Evolutionary conservation across 2,329 filamentous ascomycete species (phyloP), one percentile per base, ranked within the genome.

Genomic region (Apiospora malaysiana): DNA sequence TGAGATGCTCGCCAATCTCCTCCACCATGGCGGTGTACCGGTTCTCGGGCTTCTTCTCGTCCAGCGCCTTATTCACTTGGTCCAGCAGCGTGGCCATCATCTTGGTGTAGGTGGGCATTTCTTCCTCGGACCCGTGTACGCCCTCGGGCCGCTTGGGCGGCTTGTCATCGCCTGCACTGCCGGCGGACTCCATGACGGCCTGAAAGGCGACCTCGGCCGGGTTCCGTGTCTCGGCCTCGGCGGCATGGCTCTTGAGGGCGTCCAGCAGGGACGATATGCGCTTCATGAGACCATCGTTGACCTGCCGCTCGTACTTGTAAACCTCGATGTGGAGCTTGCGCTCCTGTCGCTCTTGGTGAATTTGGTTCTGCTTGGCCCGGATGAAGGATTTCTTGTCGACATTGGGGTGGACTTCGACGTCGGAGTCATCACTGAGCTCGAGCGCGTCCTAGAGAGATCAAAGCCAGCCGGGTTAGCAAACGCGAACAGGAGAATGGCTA

Each of bases 371-470:
- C 84, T 99, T 99, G 75, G 96, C 97, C 75, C 95, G 94, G 81
- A 99, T 99, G 83, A 99, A 99, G 72, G 95, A 98, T 68, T 92
- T 90, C 83, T 99, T 99, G 85, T 99, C 96, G 81, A 99, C 96
- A 81, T 99, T 99, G 72, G 96, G 96, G 83, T 99, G 96, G 68
- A 98, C 96, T 84, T 99, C 96, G 77, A 99, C 92, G 79, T 99
- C 96, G 68, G 94, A 98, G 83, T 99, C 96, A 83, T 99, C 96
- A 79, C 94, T 97, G 80, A 99, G 91, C 90, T 99, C 96, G 79
- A 99, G 89, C 72, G 93, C 92, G 81, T 98, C 93, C 91, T 93
- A 72, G 40, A 59, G 47, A 63, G 46, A 65, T n/a, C 32, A 40
- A 68, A 37, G 14, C 21, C 25, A 40, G 10, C 18, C 18, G 27